Conservation (phyloP, 305 asterid genomes). For the Stenogyne calaminthoides region DNA sequence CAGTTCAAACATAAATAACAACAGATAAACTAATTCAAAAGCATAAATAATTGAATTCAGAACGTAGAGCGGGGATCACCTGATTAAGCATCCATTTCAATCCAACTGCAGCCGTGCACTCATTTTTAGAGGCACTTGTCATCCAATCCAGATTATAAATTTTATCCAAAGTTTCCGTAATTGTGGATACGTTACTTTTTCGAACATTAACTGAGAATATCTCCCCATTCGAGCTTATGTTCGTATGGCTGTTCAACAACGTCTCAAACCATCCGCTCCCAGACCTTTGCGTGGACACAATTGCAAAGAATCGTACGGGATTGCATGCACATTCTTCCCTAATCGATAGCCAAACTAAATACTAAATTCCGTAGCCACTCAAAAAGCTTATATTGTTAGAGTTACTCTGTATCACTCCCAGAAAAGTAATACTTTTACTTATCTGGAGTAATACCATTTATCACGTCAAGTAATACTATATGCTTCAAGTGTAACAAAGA, state of each 20-base stretch:
- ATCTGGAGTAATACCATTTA: too few relatives aligned
- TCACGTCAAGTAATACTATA: too few relatives aligned
- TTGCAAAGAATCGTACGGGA: constrained; percentile 80
- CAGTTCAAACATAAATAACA: background rate
- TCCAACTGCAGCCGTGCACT: constrained; percentile 97
- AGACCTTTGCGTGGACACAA: constrained; percentile 85
- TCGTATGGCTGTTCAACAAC: constrained; percentile 71
- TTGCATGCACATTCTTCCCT: constrained; percentile 88
- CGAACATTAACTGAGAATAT: constrained; percentile 78
- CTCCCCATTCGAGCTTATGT: constrained; percentile 91
- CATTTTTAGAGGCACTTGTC: constrained; percentile 88
- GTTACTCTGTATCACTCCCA: too few relatives aligned
- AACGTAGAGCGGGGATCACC: constrained; percentile 37
- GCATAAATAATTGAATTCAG: constrained; percentile 3
- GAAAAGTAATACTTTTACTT: too few relatives aligned
- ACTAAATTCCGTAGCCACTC: constrained; percentile 18
- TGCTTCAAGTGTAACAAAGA: too few relatives aligned
- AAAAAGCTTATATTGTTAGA: too few relatives aligned
- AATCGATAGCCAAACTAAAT: constrained; percentile 31
- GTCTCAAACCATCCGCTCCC: constrained; percentile 99
- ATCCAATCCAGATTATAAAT: constrained; percentile 76
- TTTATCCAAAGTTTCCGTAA: constrained; percentile 69
- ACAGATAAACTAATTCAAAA: constrained; percentile 1
- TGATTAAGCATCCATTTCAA: constrained; percentile 98
- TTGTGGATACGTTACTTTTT: constrained; percentile 62